These are phyloP conservation scores for Hygrophoropsis aurantiaca DNA, from an alignment of 768 basidiomycete genomes.

Conservation along the genomic window DNA sequence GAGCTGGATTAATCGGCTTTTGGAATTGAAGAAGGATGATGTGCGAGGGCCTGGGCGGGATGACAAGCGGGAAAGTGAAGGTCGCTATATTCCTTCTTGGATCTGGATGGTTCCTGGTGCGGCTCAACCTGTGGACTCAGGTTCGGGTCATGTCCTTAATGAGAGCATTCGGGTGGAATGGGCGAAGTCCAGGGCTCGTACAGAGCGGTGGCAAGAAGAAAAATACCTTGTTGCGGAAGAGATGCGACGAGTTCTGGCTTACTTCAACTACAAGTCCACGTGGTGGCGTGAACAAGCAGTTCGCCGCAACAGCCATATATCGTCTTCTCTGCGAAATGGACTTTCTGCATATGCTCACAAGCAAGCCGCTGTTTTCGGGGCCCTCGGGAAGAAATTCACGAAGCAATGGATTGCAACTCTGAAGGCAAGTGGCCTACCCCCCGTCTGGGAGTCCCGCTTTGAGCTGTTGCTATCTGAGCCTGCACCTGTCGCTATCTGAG, in stretches of 20 bases:
- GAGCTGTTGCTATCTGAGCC: too few relatives aligned
- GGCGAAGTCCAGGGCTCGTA: slow-evolving; percentile 3
- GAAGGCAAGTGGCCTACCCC: too few relatives aligned
- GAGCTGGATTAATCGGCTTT: too few relatives aligned
- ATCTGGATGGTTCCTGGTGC: neutral
- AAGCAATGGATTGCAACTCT: too few relatives aligned
- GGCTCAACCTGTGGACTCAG: neutral
- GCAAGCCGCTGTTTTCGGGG: too few relatives aligned
- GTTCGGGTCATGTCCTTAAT: too few relatives aligned
- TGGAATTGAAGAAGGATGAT: too few relatives aligned
- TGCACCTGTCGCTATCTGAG: too few relatives aligned
- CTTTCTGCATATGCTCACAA: too few relatives aligned
- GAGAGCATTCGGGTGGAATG: slow-evolving; percentile 1
- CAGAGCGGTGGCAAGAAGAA: slow-evolving; percentile 3
- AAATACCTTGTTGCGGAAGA: neutral
- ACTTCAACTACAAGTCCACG: slow-evolving; percentile 18
- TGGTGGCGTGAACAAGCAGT: slow-evolving; percentile 13
- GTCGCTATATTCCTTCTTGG: neutral
- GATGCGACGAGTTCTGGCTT: slow-evolving; percentile 5
- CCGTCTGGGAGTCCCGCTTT: too few relatives aligned
- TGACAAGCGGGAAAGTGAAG: neutral
- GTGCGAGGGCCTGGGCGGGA: neutral
- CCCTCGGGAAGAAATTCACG: too few relatives aligned
- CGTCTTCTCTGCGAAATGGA: too few relatives aligned
- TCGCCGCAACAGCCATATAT: neutral